A percentile compares a stretch with the other conserved stretches of the same genome.
Evolutionary conservation across 768 basidiomycete genomes (phyloP).

Genomic region (Hygrocybe coccinea): DNA sequence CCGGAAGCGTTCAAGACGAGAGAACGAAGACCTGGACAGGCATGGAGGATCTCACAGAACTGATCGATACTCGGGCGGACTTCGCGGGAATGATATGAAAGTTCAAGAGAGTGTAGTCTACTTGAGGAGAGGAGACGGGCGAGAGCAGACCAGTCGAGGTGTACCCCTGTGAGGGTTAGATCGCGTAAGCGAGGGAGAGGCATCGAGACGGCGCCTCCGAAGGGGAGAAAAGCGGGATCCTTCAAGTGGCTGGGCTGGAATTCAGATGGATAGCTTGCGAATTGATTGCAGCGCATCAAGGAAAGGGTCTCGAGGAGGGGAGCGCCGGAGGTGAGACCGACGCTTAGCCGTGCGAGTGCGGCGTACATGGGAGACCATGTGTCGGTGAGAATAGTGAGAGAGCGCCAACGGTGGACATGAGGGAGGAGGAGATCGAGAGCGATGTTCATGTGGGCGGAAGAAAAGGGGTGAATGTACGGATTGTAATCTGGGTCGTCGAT

Average conservation of each 20-base stretch:
- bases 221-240: slow-evolving; percentile 31
- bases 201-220: slow-evolving; percentile 18
- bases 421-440: slow-evolving; percentile 47
- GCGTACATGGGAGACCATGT: slow-evolving; percentile 55
- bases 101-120: slow-evolving; percentile 36
- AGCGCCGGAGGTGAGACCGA: slow-evolving; percentile 33
- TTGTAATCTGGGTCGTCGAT: slow-evolving; percentile 19
- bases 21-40: slow-evolving; percentile 36
- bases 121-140: slow-evolving; percentile 27
- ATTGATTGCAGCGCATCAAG: slow-evolving; percentile 59
- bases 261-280: slow-evolving; percentile 39
- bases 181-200: slow-evolving; percentile 44
- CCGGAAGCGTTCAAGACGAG: slow-evolving; percentile 50
- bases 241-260: slow-evolving; percentile 42
- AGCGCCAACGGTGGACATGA: slow-evolving; percentile 49
- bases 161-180: slow-evolving; percentile 53
- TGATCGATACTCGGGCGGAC: slow-evolving; percentile 49
- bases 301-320: slow-evolving; percentile 46
- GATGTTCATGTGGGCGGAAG: slow-evolving; percentile 41
- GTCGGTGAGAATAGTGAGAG: slow-evolving; percentile 50
- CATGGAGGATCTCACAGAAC: slow-evolving; percentile 40
- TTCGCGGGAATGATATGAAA: slow-evolving; percentile 49
- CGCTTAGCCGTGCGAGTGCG: slow-evolving; percentile 44
- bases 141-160: slow-evolving; percentile 49
- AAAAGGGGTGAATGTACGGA: slow-evolving; percentile 36